Evolutionary conservation across 2,329 filamentous ascomycete genomes (phyloP).

Genomic region (Hymenoscyphus fraxineus): DNA sequence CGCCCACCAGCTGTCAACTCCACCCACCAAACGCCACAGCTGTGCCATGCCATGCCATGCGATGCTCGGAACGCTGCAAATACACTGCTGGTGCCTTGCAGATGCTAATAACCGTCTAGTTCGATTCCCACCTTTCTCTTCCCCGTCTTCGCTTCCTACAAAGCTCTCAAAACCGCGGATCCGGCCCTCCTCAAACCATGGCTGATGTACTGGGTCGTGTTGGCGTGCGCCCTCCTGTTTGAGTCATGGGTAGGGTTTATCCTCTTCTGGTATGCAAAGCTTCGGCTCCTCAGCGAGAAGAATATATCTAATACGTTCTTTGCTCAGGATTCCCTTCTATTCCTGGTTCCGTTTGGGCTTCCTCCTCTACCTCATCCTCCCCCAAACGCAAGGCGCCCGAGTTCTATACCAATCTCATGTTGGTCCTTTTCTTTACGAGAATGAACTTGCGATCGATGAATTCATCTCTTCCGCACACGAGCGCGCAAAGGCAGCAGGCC

Average conservation of each 20-base stretch:
- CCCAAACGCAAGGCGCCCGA: slow-evolving; percentile 90
- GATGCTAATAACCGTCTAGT: slow-evolving; percentile 44
- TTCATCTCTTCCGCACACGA: slow-evolving; percentile 82
- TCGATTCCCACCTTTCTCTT: slow-evolving; percentile 87
- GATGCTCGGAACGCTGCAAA: neutral
- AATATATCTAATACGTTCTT: slow-evolving; percentile 11
- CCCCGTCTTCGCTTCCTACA: slow-evolving; percentile 95
- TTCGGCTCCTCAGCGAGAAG: neutral
- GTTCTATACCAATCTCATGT: slow-evolving; percentile 80
- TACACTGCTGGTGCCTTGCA: neutral
- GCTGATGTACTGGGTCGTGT: slow-evolving; percentile 98
- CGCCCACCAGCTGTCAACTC: neutral
- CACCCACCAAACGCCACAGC: neutral
- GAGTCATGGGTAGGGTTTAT: slow-evolving; percentile 89
- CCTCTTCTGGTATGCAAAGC: slow-evolving; percentile 62
- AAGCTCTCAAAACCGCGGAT: slow-evolving; percentile 89
- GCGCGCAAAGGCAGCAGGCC: slow-evolving; percentile 69
- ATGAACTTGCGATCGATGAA: slow-evolving; percentile 85
- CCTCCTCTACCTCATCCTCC: slow-evolving; percentile 92
- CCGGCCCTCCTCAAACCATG: slow-evolving; percentile 89
- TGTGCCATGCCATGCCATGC: neutral
- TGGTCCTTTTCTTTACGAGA: slow-evolving; percentile 81
- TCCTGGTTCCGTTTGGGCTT: slow-evolving; percentile 82
- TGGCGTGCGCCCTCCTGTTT: slow-evolving; percentile 73
- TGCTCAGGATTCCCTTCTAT: slow-evolving; percentile 79